Evolutionary conservation across 176 grass and related monocot genomes (phyloP), one percentile per base, ranked within the genome.

Genomic region (Raddia guianensis): DNA sequence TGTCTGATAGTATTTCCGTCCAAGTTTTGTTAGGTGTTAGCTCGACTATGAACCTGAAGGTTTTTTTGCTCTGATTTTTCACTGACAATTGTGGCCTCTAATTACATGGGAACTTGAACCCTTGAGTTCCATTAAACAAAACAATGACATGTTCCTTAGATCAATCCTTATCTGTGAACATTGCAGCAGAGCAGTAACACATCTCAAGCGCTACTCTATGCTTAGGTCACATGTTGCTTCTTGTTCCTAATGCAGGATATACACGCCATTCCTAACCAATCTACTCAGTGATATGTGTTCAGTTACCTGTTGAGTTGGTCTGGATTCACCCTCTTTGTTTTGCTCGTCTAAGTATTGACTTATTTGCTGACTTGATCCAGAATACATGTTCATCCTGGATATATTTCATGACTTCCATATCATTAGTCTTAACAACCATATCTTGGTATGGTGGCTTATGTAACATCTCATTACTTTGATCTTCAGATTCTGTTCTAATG

Each of bases 401-500:
- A 40, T 81, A 73, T 72, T 60, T 59, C 3, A 19, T 44, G 56
- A 77, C n/a, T 0, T 1, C 73, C 12, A 0, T 15, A 52, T 53
- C 12, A 73, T 73, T 73, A 19, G 6, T 55, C 75, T 57, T 45
- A 56, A 35, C 8, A 55, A 59, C 5, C 3, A 46, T 21, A 66
- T 66, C 15, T 55, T 7, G 66, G 40, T 49, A 44, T 82, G 44
- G 33, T 73, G 21, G 52, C 80, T 20, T 54, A 57, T 6, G 49
- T 63, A 58, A 81, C 64, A 59, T 89, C 20, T 51, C 57, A 66
- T 89, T 51, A 49, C 55, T 68, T 58, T 53, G 62, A 62, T 74
- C 16, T 79, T 34, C 83, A 99, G 92, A 76, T 91, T 91, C 66
- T 79, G 68, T 79, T 81, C 84, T 13, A 3, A 81, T 73, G 88